These are phyloP conservation scores for Dioscorea dumetorum DNA, from an alignment of 106 monocot genomes.

Conservation along the genomic window DNA sequence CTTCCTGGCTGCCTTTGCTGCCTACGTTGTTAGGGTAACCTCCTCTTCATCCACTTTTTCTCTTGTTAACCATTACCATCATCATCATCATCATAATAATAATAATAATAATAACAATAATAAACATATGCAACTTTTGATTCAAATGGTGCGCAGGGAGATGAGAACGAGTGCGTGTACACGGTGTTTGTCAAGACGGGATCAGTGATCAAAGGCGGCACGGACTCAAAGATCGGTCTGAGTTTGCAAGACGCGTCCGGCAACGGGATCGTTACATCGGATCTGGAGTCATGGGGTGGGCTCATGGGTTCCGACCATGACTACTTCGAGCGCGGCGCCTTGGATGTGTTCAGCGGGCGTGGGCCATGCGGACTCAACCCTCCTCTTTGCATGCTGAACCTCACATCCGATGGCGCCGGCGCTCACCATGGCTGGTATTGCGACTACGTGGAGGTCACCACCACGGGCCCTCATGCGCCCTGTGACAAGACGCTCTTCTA, in stretches of 20 bases:
- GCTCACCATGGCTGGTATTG: slow-evolving; percentile 67
- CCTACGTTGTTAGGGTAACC: too few species aligned
- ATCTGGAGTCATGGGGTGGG: slow-evolving; percentile 51
- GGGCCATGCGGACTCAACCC: slow-evolving; percentile 28
- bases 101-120: too few species aligned
- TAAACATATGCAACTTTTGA: too few species aligned
- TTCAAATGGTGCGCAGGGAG: too few species aligned
- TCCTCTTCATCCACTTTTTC: too few species aligned
- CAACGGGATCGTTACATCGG: slow-evolving; percentile 6
- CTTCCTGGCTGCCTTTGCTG: too few species aligned
- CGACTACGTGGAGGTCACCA: slow-evolving; percentile 58
- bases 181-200: slow-evolving; percentile 55
- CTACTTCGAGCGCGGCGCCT: slow-evolving; percentile 61
- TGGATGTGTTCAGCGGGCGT: slow-evolving; percentile 67
- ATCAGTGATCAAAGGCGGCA: slow-evolving; percentile 30
- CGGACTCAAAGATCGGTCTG: slow-evolving; percentile 46
- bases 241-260: slow-evolving; percentile 26
- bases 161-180: slow-evolving; percentile 47
- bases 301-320: slow-evolving; percentile 52
- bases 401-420: slow-evolving; percentile 54
- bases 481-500: slow-evolving; percentile 43
- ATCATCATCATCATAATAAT: too few species aligned
- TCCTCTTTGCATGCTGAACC: slow-evolving; percentile 49
- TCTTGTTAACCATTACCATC: too few species aligned
- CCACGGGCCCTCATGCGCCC: slow-evolving; percentile 45